Evolutionary conservation across 1,284 basidiomycete genomes (phyloP).

Genomic region (Cutaneotrichosporon sp.): DNA sequence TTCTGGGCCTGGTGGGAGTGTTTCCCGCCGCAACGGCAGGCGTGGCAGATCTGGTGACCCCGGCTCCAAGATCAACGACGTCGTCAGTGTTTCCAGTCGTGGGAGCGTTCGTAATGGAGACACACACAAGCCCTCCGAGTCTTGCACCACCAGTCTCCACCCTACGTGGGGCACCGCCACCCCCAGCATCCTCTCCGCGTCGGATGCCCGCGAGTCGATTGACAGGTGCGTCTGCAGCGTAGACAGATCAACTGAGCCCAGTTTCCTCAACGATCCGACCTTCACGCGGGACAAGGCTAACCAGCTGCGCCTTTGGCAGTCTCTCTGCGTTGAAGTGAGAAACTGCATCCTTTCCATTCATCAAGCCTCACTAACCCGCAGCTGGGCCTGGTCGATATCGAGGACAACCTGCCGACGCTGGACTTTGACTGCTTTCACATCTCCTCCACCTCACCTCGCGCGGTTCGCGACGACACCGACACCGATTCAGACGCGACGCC

Average conservation of each 20-base stretch:
- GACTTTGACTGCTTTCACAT: background rate
- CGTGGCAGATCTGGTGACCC: too few species aligned
- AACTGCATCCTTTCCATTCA: background rate
- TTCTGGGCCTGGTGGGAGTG: too few species aligned
- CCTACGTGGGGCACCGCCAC: background rate
- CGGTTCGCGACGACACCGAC: background rate
- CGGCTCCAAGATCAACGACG: too few species aligned
- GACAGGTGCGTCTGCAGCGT: background rate
- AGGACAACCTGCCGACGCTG: too few species aligned
- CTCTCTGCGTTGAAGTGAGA: constrained; percentile 44
- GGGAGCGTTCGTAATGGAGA: background rate
- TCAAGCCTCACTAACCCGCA: constrained; percentile 4
- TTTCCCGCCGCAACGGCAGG: too few species aligned
- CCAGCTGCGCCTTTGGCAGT: constrained; percentile 43
- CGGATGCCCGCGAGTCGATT: constrained; percentile 10
- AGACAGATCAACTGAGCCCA: background rate
- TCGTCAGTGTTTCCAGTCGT: too few species aligned
- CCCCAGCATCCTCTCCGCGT: constrained; percentile 1
- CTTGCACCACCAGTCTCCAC: background rate
- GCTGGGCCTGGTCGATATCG: constrained; percentile 27
- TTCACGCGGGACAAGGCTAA: constrained; percentile 32
- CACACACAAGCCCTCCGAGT: background rate
- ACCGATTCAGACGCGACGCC: constrained; percentile 1
- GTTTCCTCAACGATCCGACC: constrained; percentile 10
- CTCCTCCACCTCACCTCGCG: background rate